A percentile compares a stretch with the other conserved stretches of the same genome.
Conservation (phyloP, 2,329 filamentous ascomycete genomes). For the Endoconidiophora polonica region DNA sequence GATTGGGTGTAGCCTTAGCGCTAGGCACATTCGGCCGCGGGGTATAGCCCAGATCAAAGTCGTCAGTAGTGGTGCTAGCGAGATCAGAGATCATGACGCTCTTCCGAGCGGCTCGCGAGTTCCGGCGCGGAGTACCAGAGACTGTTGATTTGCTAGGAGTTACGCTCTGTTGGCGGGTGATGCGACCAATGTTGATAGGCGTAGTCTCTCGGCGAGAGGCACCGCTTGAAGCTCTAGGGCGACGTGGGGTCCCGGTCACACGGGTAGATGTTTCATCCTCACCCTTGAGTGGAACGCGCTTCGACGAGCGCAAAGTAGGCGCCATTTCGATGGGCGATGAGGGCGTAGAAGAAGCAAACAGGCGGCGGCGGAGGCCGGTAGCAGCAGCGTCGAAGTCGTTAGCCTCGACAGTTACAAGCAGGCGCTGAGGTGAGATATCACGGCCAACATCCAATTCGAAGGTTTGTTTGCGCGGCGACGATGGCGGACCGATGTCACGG, state of each 20-base stretch:
- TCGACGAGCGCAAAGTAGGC: neutral
- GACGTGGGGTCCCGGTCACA: conserved; percentile 5
- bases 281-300: conserved; percentile 10
- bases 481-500: conserved; percentile 6
- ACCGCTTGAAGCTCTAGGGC: conserved; percentile 1
- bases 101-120: neutral
- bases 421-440: conserved; percentile 31
- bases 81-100: conserved; percentile 10
- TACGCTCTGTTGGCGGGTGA: neutral
- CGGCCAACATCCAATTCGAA: conserved; percentile 40
- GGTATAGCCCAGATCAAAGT: conserved; percentile 5
- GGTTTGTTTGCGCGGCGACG: conserved; percentile 37
- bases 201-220: neutral
- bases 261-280: conserved; percentile 6
- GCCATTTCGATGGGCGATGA: conserved; percentile 4
- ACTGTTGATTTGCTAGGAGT: neutral
- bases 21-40: neutral
- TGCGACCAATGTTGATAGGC: neutral
- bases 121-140: neutral
- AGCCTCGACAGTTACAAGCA: conserved; percentile 40
- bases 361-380: conserved; percentile 22
- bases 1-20: neutral
- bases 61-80: conserved; percentile 10
- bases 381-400: conserved; percentile 21
- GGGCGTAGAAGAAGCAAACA: conserved; percentile 26